phyloP scores from a whole-genome alignment of 2,329 filamentous ascomycete species.

The Malbranchea cinnamomea region DNA sequence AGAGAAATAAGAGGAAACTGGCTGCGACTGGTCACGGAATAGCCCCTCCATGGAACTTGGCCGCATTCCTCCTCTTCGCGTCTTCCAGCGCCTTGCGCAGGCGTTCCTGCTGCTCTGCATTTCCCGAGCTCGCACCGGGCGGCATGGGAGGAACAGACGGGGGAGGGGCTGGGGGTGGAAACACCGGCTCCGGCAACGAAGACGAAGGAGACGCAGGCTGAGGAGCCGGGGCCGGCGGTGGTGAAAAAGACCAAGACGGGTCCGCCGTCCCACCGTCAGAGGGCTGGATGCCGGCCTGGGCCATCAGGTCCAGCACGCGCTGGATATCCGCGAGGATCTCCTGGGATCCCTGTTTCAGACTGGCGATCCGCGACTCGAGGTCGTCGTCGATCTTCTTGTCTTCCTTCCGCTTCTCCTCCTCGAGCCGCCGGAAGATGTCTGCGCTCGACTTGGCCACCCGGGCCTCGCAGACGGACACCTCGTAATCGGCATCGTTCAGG shows the following conservation, averaged over 20 bases:
- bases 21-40: background rate
- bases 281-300: conserved; percentile 8
- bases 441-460: conserved; percentile 29
- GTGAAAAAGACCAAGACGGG: background rate
- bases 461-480: conserved; percentile 39
- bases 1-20: background rate
- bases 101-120: conserved; percentile 31
- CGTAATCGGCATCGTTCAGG: conserved; percentile 38
- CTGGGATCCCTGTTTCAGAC: conserved; percentile 25
- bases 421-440: conserved; percentile 28
- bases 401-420: conserved; percentile 34
- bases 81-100: conserved; percentile 37
- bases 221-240: conserved; percentile 1
- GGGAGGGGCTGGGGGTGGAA: background rate
- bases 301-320: conserved; percentile 23
- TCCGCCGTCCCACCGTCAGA: conserved; percentile 3
- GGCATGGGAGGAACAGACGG: background rate
- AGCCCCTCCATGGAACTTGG: conserved; percentile 10
- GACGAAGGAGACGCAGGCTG: background rate
- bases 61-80: conserved; percentile 39
- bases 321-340: conserved; percentile 24
- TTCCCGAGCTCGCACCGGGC: no score
- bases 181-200: background rate
- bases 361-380: conserved; percentile 25
- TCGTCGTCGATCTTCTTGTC: conserved; percentile 32